Evolutionary conservation across 2,329 filamentous ascomycete genomes (phyloP).

Genomic region (Apiospora phragmitis): DNA sequence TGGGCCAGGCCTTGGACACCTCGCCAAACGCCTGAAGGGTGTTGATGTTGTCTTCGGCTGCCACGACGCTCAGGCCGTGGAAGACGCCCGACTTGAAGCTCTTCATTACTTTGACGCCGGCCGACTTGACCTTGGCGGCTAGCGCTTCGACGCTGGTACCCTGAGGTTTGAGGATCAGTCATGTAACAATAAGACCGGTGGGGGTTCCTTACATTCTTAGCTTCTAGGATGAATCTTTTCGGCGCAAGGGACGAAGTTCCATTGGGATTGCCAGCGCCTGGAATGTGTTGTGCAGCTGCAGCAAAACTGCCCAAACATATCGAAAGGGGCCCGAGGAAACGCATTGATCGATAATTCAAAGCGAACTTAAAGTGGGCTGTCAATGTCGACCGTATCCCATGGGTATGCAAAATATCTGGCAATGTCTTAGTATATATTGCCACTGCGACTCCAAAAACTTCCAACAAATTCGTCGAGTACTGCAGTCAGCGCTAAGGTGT

Average conservation of each 20-base stretch:
- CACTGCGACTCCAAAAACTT: no score
- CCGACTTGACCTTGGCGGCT: neutral
- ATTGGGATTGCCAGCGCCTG: neutral
- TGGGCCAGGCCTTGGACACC: conserved; percentile 26
- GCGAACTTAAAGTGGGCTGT: no score
- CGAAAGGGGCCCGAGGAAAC: neutral
- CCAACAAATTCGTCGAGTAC: no score
- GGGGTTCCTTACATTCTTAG: neutral
- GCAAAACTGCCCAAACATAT: neutral
- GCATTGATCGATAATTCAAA: neutral
- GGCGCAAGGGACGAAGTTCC: neutral
- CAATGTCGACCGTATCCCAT: no score
- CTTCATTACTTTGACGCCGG: conserved; percentile 18
- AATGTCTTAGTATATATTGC: neutral
- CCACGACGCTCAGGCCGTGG: conserved; percentile 27
- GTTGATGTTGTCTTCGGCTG: conserved; percentile 26
- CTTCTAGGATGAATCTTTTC: neutral
- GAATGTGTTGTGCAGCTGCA: neutral
- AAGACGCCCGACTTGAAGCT: conserved; percentile 25
- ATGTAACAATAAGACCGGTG: no score
- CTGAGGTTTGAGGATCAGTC: neutral
- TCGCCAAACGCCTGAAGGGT: conserved; percentile 31
- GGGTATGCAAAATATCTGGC: neutral
- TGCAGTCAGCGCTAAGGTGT: no score
- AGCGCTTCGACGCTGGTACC: neutral